Base-by-base conservation (phyloP, 768 basidiomycete genomes). In the Boletus reticuloceps region DNA sequence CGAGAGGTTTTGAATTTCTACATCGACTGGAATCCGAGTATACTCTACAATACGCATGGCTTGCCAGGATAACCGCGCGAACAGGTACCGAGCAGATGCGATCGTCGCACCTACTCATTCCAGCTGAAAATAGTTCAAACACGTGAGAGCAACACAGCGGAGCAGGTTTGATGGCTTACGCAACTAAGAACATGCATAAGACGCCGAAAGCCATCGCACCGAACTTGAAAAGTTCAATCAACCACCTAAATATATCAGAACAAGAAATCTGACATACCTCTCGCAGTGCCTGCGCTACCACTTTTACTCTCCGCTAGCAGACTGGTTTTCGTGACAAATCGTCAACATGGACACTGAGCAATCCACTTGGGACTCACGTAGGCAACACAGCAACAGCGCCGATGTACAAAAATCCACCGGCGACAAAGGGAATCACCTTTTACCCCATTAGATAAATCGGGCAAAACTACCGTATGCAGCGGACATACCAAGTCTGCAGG, bases 381-480 rank as follows among this genome's bases (percentile, higher is more conserved):
- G 93, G 93, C 56, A 94, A 75, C 56, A 94, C 92, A 46, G 92
- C 91, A 53, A 95, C 94, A 31, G 91, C 90, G 27, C 92, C 94
- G 66, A 96, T 94, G 73, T 94, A 95, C 64, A 96, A 75, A 75
- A 95, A 97, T 17, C 92, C 92, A 59, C 91, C 91, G 34, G 91
- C 91, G 43, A 92, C 91, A 67, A 91, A 91, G 16, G 91, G 90
- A 59, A 93, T 91, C 44, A 93, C 89, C 90, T 92, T 29, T 60
- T 56, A 52, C 32, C 58, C 36, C 41, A 52, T 47, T 25, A 63
- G 53, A 29, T 47, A 50, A 29, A 51, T 64, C 62, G 47, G 46
- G 36, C 50, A 54, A 53, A 11, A 52, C 62, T 7, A 41, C 17
- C 50, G 54, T 51, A 42, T 53, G 40, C 51, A 58, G 48, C 34